Evolutionary conservation across 2,329 filamentous ascomycete genomes (phyloP).

Genomic region (Diaporthe citrichinensis): DNA sequence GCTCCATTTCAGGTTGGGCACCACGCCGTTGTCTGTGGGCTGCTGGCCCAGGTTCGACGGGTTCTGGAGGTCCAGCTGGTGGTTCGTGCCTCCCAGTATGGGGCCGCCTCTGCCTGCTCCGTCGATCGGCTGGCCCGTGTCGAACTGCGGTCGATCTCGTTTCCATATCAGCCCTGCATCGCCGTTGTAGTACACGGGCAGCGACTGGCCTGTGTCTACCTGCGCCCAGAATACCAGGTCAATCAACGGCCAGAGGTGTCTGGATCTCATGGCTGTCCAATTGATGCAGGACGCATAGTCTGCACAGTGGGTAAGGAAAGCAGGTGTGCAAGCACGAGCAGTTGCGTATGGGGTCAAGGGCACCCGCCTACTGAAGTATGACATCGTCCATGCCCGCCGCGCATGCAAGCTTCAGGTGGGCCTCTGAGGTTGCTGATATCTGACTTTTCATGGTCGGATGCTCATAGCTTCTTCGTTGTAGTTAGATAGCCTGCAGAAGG

Average conservation of each 20-base stretch:
- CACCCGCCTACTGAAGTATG: background rate
- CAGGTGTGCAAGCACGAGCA: no score
- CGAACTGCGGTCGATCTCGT: conserved; percentile 51
- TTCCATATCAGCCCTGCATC: background rate
- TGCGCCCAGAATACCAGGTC: background rate
- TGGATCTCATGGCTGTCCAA: conserved; percentile 4
- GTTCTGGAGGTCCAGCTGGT: conserved; percentile 72
- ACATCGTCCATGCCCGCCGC: background rate
- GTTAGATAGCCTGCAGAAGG: no score
- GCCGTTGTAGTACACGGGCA: background rate
- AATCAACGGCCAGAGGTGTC: background rate
- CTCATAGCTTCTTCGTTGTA: background rate
- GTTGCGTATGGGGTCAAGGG: background rate
- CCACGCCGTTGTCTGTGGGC: conserved; percentile 73
- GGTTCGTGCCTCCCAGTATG: conserved; percentile 71
- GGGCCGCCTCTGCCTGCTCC: conserved; percentile 70
- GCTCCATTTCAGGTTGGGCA: conserved; percentile 78
- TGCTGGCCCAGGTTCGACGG: conserved; percentile 74
- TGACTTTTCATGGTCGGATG: background rate
- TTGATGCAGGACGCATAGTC: background rate
- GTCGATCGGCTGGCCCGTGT: conserved; percentile 69
- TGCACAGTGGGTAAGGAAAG: no score
- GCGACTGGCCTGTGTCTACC: background rate
- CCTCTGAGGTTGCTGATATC: conserved; percentile 1
- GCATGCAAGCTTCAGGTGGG: background rate